Base-by-base conservation (phyloP, 1,139 yeast species). In the Candida freyschussii region DNA sequence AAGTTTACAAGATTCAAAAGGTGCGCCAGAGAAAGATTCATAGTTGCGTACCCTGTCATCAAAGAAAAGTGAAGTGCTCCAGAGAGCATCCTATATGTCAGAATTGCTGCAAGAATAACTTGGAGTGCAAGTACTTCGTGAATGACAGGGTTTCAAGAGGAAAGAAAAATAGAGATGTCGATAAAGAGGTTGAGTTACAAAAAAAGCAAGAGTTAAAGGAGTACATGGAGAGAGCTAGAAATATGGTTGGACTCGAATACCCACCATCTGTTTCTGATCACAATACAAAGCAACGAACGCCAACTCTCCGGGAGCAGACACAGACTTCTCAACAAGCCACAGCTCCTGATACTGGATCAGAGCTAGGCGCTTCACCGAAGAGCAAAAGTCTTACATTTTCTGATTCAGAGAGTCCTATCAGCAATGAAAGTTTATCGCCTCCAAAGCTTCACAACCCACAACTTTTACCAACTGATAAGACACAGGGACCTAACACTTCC, bases 11-110 rank as follows among this genome's bases (percentile, higher is more conserved):
- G 52, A 71, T 74, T 7, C 82, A 75, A 44, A 73, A 71, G 39
- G 62, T 75, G 5, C 65, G 82, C 39, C 82, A 75, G 50, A 54
- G 82, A 34, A 65, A 67, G 47, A 73, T 75, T 29, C 58, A 71
- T 31, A 66, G 74, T 38, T 75, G 82, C 55, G 72, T 75, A 11
- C 68, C 76, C 27, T 75, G 82, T 43, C 82, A 75, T 50, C 72
- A 75, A 34, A 65, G 77, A 37, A 75, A 75, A 53, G 73, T 75
- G 45, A 73, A 73, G 48, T 75, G 82, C 47, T 67, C 75, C 3
- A 57, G 81, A 37, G 69, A 60, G 8, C 50, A 45, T 17, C 59
- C 59, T 2, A 41, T 43, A 4, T 75, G 82, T 47, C 57, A 57
- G 36, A 72, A 70, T 50, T 75, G 82, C 52, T 55, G 45, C 18